phyloP scores from a whole-genome alignment of 2,329 filamentous ascomycete species.

The Neocatenulostroma microsporum region DNA sequence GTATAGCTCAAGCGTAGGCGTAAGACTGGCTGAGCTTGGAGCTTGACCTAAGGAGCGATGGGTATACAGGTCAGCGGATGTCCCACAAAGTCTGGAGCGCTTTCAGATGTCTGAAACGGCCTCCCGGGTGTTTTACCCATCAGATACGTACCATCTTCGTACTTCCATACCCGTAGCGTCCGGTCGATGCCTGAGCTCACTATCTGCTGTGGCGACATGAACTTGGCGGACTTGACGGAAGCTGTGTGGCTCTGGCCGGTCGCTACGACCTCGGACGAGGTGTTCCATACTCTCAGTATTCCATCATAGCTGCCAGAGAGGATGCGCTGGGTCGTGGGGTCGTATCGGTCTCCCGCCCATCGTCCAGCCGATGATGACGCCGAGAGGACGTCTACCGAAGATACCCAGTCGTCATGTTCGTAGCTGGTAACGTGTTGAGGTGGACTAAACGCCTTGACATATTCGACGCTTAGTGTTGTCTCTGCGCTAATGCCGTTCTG shows the following conservation, averaged over 20 bases:
- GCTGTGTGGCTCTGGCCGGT: conserved; percentile 67
- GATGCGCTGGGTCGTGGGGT: conserved; percentile 53
- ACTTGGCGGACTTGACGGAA: conserved; percentile 74
- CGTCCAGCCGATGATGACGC: conserved; percentile 52
- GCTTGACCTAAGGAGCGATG: no score
- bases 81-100: no score
- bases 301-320: conserved; percentile 94
- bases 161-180: conserved; percentile 84
- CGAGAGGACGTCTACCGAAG: conserved; percentile 74
- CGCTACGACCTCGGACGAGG: conserved; percentile 74
- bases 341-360: conserved; percentile 46
- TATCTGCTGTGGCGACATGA: conserved; percentile 68
- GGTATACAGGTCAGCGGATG: no score
- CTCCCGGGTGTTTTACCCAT: no score
- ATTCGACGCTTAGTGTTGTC: conserved; percentile 79
- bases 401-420: conserved; percentile 97
- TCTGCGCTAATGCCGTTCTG: conserved; percentile 82
- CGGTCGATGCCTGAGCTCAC: conserved; percentile 79
- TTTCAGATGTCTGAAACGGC: no score
- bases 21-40: conserved; percentile 47
- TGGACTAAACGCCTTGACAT: conserved; percentile 83
- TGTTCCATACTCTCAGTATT: conserved; percentile 79
- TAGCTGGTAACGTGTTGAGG: conserved; percentile 86
- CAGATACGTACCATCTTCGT: conserved; percentile 64
- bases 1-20: conserved; percentile 71